Conservation (phyloP, 805 yeast species). For the Suhomyces xylopsoci region DNA sequence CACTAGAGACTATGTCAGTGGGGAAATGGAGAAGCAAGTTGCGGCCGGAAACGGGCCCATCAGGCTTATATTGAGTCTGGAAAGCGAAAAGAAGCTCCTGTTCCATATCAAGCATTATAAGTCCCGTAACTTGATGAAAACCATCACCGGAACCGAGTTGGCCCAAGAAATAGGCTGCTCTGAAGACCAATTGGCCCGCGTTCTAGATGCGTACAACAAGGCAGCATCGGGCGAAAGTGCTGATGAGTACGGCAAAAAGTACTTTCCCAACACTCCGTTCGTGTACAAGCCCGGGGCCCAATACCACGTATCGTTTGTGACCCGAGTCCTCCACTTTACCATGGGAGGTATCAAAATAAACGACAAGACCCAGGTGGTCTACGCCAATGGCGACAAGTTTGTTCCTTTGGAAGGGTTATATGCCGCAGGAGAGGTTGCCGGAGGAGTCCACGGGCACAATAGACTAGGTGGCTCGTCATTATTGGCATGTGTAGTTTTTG, state of each 20-base stretch:
- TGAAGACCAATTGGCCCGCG: slow-evolving; percentile 24
- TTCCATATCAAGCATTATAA: slow-evolving; percentile 57
- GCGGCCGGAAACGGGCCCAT: slow-evolving; percentile 44
- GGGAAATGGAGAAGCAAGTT: slow-evolving; percentile 48
- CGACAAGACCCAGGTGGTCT: slow-evolving; percentile 39
- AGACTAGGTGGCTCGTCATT: slow-evolving; percentile 43
- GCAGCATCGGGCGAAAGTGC: slow-evolving; percentile 37
- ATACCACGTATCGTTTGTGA: slow-evolving; percentile 52
- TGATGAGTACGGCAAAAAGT: slow-evolving; percentile 46
- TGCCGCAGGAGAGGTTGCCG: slow-evolving; percentile 46
- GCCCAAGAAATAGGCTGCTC: slow-evolving; percentile 38
- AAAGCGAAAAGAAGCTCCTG: slow-evolving; percentile 42
- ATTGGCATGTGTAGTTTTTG: slow-evolving; percentile 45
- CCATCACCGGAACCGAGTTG: slow-evolving; percentile 43
- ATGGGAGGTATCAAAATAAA: slow-evolving; percentile 69
- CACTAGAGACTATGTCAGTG: slow-evolving; percentile 59
- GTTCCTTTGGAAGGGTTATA: slow-evolving; percentile 34
- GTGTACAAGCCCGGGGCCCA: slow-evolving; percentile 26
- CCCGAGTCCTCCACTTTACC: slow-evolving; percentile 62
- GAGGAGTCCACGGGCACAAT: slow-evolving; percentile 47
- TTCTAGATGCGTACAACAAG: slow-evolving; percentile 40
- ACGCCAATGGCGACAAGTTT: slow-evolving; percentile 17
- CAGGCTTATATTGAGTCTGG: slow-evolving; percentile 48
- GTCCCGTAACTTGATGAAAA: slow-evolving; percentile 53
- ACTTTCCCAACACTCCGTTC: slow-evolving; percentile 48